These are phyloP conservation scores for Monosporozyma servazzii DNA, from an alignment of 805 yeast species.

Conservation along the genomic window DNA sequence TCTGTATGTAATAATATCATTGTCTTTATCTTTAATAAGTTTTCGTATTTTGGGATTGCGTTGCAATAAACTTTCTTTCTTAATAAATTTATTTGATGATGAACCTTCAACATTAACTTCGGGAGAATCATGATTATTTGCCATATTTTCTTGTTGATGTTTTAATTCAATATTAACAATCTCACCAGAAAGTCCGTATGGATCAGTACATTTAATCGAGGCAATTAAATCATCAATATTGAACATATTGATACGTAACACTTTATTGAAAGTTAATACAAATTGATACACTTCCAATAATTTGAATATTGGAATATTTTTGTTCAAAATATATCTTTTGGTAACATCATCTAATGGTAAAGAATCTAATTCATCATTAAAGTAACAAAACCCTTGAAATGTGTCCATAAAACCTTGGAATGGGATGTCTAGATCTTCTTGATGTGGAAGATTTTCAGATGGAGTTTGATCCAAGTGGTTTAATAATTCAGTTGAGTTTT, in stretches of 20 bases:
- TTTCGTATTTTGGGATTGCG: slow-evolving; percentile 11
- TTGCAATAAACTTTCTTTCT: slow-evolving; percentile 3
- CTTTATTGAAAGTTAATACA: slow-evolving; percentile 14
- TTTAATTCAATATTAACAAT: slow-evolving; percentile 9
- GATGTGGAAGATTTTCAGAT: neutral
- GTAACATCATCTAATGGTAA: slow-evolving; percentile 7
- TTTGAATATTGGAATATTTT: slow-evolving; percentile 12
- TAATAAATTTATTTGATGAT: neutral
- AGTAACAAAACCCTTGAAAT: slow-evolving; percentile 8
- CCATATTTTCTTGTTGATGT: neutral
- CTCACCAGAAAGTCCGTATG: slow-evolving; percentile 16
- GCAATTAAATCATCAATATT: slow-evolving; percentile 19
- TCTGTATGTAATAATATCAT: slow-evolving; percentile 8
- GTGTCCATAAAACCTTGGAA: slow-evolving; percentile 15
- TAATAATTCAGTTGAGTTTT: neutral
- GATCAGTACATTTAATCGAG: slow-evolving; percentile 20
- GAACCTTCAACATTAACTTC: neutral
- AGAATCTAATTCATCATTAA: slow-evolving; percentile 11
- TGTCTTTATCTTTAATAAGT: slow-evolving; percentile 6
- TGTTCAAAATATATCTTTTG: neutral
- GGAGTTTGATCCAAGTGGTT: neutral
- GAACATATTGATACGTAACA: slow-evolving; percentile 14
- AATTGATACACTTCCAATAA: slow-evolving; percentile 17
- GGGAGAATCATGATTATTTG: neutral
- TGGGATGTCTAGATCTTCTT: slow-evolving; percentile 14